Conservation (phyloP, 73 alveolate genomes). For the Paramecium caudatum region DNA sequence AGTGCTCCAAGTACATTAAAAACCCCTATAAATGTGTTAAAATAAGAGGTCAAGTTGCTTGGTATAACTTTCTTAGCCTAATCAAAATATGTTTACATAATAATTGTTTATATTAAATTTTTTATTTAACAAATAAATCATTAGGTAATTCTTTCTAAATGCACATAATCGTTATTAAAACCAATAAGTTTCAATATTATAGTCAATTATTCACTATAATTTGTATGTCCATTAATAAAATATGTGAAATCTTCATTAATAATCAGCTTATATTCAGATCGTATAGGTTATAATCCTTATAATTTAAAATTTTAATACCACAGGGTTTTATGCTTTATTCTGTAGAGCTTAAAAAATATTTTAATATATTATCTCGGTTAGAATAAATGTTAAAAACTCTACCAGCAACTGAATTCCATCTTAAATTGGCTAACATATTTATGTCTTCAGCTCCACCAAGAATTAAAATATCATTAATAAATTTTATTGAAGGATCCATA, state of each 20-base stretch:
- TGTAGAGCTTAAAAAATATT: too few relatives aligned
- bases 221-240: too few relatives aligned
- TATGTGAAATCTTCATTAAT: too few relatives aligned
- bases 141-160: too few relatives aligned
- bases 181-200: too few relatives aligned
- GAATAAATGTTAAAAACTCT: neutral
- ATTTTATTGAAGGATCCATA: neutral
- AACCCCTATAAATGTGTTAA: constrained; percentile 3
- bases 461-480: neutral
- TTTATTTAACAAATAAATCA: too few relatives aligned
- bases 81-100: constrained; percentile 7
- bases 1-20: neutral
- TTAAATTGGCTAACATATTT: neutral
- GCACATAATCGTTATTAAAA: too few relatives aligned
- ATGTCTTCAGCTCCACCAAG: constrained; percentile 58
- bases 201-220: too few relatives aligned
- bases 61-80: neutral
- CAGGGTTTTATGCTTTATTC: neutral
- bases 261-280: too few relatives aligned
- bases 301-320: too few relatives aligned
- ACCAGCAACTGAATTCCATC: constrained; percentile 62
- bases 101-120: too few relatives aligned
- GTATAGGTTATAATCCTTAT: too few relatives aligned
- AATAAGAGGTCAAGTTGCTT: constrained; percentile 5
- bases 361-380: neutral